Conservation (phyloP, 2,329 filamentous ascomycete genomes). For the Thermothelomyces thermophilus region DNA sequence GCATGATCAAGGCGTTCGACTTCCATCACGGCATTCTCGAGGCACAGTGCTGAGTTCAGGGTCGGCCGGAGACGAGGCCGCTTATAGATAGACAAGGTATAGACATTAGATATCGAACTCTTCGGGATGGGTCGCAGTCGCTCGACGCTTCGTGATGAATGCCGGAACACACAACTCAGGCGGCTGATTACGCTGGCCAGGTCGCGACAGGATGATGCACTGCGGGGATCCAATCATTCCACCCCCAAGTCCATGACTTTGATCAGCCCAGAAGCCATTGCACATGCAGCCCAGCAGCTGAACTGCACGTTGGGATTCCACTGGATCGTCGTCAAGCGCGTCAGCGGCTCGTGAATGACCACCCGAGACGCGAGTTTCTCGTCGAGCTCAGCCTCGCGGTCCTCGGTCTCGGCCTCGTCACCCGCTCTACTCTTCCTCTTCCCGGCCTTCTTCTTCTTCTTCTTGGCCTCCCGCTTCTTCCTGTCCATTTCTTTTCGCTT, state of each 20-base stretch:
- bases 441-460: constrained; percentile 25
- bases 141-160: too few species aligned
- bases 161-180: too few species aligned
- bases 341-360: constrained; percentile 55
- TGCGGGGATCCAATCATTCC: constrained; percentile 28
- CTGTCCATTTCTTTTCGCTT: constrained; percentile 31
- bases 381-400: constrained; percentile 21
- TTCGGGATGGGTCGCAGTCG: too few species aligned
- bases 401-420: constrained; percentile 11
- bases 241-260: constrained; percentile 60
- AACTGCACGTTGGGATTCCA: constrained; percentile 65
- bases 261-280: constrained; percentile 60
- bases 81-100: neutral
- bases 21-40: constrained; percentile 63
- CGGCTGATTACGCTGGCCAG: neutral
- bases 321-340: constrained; percentile 53
- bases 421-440: constrained; percentile 21
- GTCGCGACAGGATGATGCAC: too few species aligned
- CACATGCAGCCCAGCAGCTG: constrained; percentile 61
- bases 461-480: constrained; percentile 26
- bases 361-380: constrained; percentile 34
- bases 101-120: neutral
- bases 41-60: constrained; percentile 38
- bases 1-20: constrained; percentile 78
- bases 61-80: neutral